These are phyloP conservation scores for Talaromyces sp. DNA, from an alignment of 2,329 filamentous ascomycete species.

Conservation along the genomic window DNA sequence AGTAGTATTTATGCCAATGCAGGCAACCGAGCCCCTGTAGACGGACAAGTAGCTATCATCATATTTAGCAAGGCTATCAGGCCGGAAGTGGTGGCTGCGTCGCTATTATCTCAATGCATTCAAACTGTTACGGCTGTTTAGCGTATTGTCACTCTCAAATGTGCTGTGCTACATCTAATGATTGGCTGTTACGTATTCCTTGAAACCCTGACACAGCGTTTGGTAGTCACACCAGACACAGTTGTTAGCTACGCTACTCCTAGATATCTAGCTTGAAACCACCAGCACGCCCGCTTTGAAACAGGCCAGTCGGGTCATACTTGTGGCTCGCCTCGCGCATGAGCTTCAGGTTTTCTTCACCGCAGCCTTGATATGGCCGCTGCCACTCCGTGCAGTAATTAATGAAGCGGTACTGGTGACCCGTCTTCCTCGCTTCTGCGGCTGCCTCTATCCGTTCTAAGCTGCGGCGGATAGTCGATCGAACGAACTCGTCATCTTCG, in stretches of 20 bases:
- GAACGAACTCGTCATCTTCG: constrained; percentile 15
- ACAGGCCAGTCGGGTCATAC: constrained; percentile 31
- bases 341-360: constrained; percentile 38
- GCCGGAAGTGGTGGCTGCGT: not conserved
- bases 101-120: not conserved
- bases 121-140: not conserved
- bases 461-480: constrained; percentile 12
- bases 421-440: constrained; percentile 10
- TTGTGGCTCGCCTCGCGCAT: constrained; percentile 25
- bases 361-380: constrained; percentile 35
- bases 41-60: not conserved
- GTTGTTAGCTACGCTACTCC: not conserved
- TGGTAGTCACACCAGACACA: not conserved
- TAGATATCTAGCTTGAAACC: constrained; percentile 28
- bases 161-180: not conserved
- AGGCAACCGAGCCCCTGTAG: not conserved
- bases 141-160: not conserved
- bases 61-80: not conserved
- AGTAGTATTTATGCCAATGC: not conserved
- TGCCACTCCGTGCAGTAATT: constrained; percentile 19
- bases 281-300: constrained; percentile 31
- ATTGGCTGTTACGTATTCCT: constrained; percentile 5
- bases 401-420: constrained; percentile 14
- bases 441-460: constrained; percentile 13
- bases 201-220: not conserved